These are phyloP conservation scores for Xanthoparmelia taractica DNA, from an alignment of 495 filamentous ascomycete species.

Conservation along the genomic window DNA sequence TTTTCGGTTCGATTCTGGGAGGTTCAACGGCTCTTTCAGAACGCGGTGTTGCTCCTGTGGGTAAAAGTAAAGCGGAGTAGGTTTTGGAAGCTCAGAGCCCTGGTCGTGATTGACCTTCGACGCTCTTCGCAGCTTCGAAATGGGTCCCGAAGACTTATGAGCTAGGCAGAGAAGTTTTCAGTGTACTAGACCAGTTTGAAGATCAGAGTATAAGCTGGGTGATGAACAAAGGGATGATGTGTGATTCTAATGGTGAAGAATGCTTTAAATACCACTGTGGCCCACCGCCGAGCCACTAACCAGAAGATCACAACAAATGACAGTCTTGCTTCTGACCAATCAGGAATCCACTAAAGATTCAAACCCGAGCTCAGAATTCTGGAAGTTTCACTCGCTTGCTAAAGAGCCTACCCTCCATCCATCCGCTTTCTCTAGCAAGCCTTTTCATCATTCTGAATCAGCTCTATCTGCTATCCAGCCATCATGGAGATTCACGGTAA, in stretches of 20 bases:
- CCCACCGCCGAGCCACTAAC: background rate
- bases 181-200: background rate
- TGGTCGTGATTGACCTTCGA: background rate
- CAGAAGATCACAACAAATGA: background rate
- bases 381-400: background rate
- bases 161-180: background rate
- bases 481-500: too few relatives aligned
- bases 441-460: background rate
- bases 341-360: background rate
- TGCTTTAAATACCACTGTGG: background rate
- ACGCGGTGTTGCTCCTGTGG: background rate
- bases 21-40: background rate
- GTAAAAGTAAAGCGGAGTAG: background rate
- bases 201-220: background rate
- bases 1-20: background rate
- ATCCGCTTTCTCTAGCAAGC: background rate
- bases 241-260: background rate
- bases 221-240: background rate
- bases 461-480: background rate
- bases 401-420: background rate
- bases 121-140: background rate
- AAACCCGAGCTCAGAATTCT: background rate
- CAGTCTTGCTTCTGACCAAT: background rate
- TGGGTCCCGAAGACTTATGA: background rate
- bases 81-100: background rate